Conservation (phyloP, 2,329 filamentous ascomycete genomes). For the Cladosporium cucumerinum region DNA sequence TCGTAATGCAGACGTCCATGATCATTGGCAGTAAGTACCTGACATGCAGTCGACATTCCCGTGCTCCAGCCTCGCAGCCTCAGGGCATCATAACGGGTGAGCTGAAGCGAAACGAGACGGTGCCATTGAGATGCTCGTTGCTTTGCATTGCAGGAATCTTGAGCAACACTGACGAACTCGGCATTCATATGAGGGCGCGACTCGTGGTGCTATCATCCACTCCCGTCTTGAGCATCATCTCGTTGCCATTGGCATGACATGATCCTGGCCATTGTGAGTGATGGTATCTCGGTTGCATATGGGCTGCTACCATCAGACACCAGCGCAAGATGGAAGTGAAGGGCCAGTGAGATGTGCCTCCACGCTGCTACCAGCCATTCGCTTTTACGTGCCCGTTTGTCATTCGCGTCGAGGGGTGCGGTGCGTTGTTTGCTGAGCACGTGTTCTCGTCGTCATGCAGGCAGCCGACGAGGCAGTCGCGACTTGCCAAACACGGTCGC, state of each 20-base stretch:
- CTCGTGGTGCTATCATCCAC: not conserved
- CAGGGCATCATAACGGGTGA: not conserved
- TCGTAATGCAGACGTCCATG: too few species aligned
- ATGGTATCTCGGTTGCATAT: not conserved
- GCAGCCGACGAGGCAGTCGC: not conserved
- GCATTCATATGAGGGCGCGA: too few species aligned
- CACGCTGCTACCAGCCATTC: not conserved
- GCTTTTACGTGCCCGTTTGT: not conserved
- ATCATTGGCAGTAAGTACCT: too few species aligned
- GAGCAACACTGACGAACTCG: too few species aligned
- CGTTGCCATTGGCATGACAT: not conserved
- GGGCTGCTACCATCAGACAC: not conserved
- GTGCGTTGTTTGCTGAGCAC: conserved; percentile 1
- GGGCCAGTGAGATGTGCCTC: not conserved
- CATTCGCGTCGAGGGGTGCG: too few species aligned
- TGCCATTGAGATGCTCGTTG: too few species aligned
- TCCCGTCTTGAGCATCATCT: not conserved
- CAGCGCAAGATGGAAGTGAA: not conserved
- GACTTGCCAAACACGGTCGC: conserved; percentile 2
- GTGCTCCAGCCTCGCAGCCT: not conserved
- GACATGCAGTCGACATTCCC: too few species aligned
- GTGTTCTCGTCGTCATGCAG: conserved; percentile 1
- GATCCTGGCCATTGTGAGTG: not conserved
- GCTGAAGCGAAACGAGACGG: not conserved
- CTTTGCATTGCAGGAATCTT: too few species aligned